Evolutionary conservation across 1,139 yeast species (phyloP), one percentile per base, ranked within the genome.

Genomic region (Blastobotrys aristatus): DNA sequence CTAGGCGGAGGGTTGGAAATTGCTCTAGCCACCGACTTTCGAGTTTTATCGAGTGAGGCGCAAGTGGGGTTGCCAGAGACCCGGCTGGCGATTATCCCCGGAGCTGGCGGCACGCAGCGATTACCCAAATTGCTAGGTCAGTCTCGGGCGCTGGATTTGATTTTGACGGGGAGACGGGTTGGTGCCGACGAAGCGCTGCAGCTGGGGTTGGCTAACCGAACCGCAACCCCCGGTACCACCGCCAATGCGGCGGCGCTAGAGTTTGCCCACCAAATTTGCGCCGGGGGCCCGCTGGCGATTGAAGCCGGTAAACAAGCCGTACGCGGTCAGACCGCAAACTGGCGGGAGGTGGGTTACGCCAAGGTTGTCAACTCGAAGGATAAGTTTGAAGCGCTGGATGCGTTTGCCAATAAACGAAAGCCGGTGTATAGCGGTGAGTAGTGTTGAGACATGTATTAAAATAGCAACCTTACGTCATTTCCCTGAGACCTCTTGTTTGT

Each of bases 51-150:
- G n/a, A 16, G 48, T 4, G 38, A 34, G 8, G 60, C 63, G 7
- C 46, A 50, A 21, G 54, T 61, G 6, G 64, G 62, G 1, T 53
- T 61, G 10, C 59, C 65, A 6, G 65, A 61, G 44, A 59, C 64
- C 13, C 54, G 63, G 4, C 53, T 61, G 27, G 65, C 64, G 1
- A 61, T 61, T 42, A 49, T 61, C 17, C 65, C 65, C 6, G 66
- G 63, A 0, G 67, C 67, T 4, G 67, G 67, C 11, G 67, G 67
- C 7, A 64, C 67, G 3, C 53, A 57, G 48, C 56, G 67, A 11
- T 55, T 64, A 18, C 64, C 66, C 13, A 54, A 51, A 40, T 54
- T 61, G 18, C 53, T 61, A 20, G 65, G 65, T 14, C 52, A 57
- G 39, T 57, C 64, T 2, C 53, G 62, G 16, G 65, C 65, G 2